Evolutionary conservation across 2,329 filamentous ascomycete genomes (phyloP).

Genomic region (Massarina eburnea): DNA sequence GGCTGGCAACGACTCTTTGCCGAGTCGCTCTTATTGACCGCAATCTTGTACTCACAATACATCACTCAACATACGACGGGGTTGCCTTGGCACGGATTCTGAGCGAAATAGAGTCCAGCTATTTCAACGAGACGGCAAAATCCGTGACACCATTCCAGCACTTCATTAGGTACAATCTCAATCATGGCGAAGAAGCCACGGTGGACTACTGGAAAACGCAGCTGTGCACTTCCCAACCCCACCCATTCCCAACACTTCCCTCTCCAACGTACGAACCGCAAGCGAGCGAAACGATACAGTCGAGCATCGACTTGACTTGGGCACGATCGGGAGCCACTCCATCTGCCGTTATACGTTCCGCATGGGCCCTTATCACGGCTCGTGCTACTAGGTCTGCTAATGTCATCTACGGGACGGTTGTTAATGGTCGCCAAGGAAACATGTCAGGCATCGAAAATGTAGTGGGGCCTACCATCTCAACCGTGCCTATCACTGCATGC

Average conservation of each 20-base stretch:
- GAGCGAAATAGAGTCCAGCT: constrained; percentile 5
- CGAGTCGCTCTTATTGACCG: not conserved
- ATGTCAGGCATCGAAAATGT: constrained; percentile 41
- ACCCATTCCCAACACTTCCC: not conserved
- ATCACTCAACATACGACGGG: constrained; percentile 43
- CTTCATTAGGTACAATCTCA: not conserved
- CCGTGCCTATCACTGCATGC: constrained; percentile 33
- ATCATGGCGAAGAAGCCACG: not conserved
- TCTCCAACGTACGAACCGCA: not conserved
- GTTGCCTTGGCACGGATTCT: constrained; percentile 7
- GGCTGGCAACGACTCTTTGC: not conserved
- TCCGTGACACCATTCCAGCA: no score
- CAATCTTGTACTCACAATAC: constrained; percentile 36
- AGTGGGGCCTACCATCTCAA: constrained; percentile 47
- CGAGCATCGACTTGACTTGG: not conserved
- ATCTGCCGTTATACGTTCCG: constrained; percentile 13
- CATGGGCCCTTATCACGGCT: constrained; percentile 30
- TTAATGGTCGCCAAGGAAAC: constrained; percentile 37
- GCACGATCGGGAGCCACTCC: not conserved
- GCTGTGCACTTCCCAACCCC: no score
- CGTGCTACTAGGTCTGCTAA: constrained; percentile 29
- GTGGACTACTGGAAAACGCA: no score
- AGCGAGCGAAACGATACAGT: not conserved
- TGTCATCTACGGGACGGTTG: constrained; percentile 46
- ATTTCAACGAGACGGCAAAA: constrained; percentile 1